phyloP scores from a whole-genome alignment of 352 stramenopile genomes.

The Thalassiosira hispida region DNA sequence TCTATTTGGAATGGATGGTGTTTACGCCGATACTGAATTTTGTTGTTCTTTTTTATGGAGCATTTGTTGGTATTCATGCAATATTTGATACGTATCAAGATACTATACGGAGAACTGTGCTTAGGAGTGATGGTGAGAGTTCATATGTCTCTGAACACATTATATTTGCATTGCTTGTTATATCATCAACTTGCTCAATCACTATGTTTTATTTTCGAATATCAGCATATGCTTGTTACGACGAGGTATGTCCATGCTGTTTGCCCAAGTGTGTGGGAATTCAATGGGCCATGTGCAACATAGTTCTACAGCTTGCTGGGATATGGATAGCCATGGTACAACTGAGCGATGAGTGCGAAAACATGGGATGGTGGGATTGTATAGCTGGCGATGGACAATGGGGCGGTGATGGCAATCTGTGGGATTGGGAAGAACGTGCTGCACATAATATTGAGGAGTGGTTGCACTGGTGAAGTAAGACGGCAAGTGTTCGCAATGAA shows the following conservation, averaged over 20 bases:
- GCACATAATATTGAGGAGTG: slow-evolving; percentile 27
- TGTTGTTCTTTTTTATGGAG: slow-evolving; percentile 77
- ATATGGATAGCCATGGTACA: slow-evolving; percentile 64
- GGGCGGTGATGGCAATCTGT: not conserved
- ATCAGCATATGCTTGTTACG: slow-evolving; percentile 67
- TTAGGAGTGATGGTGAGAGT: slow-evolving; percentile 61
- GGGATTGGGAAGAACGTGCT: slow-evolving; percentile 12
- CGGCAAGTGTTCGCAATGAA: not conserved
- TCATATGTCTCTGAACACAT: too few relatives aligned
- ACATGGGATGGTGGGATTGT: slow-evolving; percentile 67
- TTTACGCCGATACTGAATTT: slow-evolving; percentile 75
- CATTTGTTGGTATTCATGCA: slow-evolving; percentile 70
- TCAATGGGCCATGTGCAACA: slow-evolving; percentile 62
- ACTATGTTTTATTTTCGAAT: too few relatives aligned
- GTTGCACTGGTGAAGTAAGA: slow-evolving; percentile 13
- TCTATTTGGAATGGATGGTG: slow-evolving; percentile 68
- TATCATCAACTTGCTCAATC: too few relatives aligned
- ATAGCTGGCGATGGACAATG: slow-evolving; percentile 28
- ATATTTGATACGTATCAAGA: slow-evolving; percentile 82
- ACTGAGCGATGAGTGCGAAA: slow-evolving; percentile 71
- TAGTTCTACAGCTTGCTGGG: slow-evolving; percentile 65
- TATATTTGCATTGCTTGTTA: too few relatives aligned
- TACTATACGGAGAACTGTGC: slow-evolving; percentile 55
- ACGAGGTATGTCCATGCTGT: slow-evolving; percentile 61
- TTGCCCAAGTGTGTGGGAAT: slow-evolving; percentile 61